Percentiles rank a stretch among this genome's conserved stretches.
Evolutionary conservation across 148 eudicot species (phyloP).

Genomic region (Camellia sinensis): DNA sequence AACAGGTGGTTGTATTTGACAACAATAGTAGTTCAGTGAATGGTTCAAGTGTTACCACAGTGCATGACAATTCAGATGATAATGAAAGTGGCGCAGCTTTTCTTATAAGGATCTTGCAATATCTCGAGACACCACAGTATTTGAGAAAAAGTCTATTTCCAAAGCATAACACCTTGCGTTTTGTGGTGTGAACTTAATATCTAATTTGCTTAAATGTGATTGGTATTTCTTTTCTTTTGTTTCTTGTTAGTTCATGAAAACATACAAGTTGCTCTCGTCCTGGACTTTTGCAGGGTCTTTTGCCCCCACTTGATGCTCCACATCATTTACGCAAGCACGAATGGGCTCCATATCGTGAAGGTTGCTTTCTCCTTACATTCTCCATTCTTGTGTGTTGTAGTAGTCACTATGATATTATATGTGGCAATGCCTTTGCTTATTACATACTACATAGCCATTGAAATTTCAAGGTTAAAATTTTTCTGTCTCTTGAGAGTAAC

Average conservation of each 20-base stretch:
- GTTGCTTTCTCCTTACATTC: conserved; percentile 28
- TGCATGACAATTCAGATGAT: conserved; percentile 35
- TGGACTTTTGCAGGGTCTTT: conserved; percentile 58
- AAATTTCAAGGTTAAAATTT: background rate
- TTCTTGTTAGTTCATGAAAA: background rate
- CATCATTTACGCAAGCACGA: conserved; percentile 98
- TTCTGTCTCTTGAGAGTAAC: too few relatives aligned
- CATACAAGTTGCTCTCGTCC: background rate
- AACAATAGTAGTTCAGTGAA: conserved; percentile 42
- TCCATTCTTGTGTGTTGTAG: background rate
- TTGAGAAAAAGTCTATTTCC: conserved; percentile 71
- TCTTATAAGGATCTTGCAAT: conserved; percentile 70
- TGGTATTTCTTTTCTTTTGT: background rate
- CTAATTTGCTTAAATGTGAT: background rate
- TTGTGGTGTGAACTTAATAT: conserved; percentile 57
- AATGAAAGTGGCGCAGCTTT: conserved; percentile 80
- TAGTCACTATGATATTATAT: background rate
- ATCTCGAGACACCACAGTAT: conserved; percentile 96
- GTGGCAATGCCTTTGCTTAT: background rate
- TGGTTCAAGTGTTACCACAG: conserved; percentile 33
- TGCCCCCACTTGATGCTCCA: conserved; percentile 99
- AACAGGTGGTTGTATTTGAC: conserved; percentile 85
- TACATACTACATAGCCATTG: background rate
- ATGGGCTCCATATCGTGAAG: conserved; percentile 96
- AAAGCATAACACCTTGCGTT: conserved; percentile 65